These are phyloP conservation scores for Liquidambar formosana DNA, from an alignment of 164 flowering plant genomes.

Conservation along the genomic window DNA sequence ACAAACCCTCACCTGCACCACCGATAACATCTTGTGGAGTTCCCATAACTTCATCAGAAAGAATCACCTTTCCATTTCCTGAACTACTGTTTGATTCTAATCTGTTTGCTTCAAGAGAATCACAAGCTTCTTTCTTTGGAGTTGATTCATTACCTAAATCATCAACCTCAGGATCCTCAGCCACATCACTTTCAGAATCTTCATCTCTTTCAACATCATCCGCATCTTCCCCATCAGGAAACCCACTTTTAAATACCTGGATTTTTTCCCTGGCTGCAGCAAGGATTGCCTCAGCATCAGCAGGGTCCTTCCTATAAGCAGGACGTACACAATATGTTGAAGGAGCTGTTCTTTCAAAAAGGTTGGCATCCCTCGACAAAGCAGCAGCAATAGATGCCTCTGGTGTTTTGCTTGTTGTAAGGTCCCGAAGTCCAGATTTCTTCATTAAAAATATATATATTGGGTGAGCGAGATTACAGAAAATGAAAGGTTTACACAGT, in stretches of 20 bases:
- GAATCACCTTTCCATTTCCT: constrained; percentile 33
- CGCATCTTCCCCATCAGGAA: constrained; percentile 63
- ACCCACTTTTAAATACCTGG: constrained; percentile 55
- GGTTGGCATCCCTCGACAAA: constrained; percentile 77
- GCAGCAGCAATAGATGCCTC: constrained; percentile 97
- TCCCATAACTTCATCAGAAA: constrained; percentile 18
- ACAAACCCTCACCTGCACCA: constrained; percentile 24
- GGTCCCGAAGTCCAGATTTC: constrained; percentile 96
- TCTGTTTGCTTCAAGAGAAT: constrained; percentile 15
- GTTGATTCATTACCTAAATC: constrained; percentile 40
- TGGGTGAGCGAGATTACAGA: neutral
- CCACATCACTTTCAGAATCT: constrained; percentile 73
- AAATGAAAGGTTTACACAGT: neutral
- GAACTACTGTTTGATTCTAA: constrained; percentile 17
- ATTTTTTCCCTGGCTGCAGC: constrained; percentile 75
- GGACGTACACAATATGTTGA: constrained; percentile 86
- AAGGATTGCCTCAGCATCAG: constrained; percentile 72
- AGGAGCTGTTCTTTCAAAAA: constrained; percentile 93
- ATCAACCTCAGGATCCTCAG: constrained; percentile 81
- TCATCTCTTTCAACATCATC: constrained; percentile 81
- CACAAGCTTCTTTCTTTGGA: constrained; percentile 25
- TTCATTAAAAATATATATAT: constrained; percentile 23
- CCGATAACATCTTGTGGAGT: constrained; percentile 25
- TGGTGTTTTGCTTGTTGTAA: constrained; percentile 94
- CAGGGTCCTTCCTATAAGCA: constrained; percentile 76